phyloP scores from a whole-genome alignment of 495 filamentous ascomycete genomes.

The Cetradonia linearis region DNA sequence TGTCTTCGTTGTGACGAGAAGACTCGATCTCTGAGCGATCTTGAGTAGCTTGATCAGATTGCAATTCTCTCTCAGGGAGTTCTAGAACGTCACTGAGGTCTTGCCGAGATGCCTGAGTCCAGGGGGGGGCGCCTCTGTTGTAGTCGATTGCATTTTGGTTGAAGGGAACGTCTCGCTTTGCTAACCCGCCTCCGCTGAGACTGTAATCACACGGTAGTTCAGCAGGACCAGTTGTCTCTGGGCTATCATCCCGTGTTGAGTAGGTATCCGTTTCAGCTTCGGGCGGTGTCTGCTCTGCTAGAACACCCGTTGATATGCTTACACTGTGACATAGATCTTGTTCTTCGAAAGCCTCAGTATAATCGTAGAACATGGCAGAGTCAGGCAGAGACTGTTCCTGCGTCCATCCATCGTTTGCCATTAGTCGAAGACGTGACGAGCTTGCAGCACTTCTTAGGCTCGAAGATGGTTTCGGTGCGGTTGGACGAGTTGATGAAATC shows the following conservation, averaged over 20 bases:
- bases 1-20: neutral
- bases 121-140: neutral
- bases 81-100: slow-evolving; percentile 16
- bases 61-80: slow-evolving; percentile 12
- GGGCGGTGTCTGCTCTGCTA: slow-evolving; percentile 5
- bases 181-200: neutral
- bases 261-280: slow-evolving; percentile 6
- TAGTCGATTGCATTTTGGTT: neutral
- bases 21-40: neutral
- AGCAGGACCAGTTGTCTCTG: neutral
- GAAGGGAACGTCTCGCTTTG: neutral
- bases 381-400: slow-evolving; percentile 9
- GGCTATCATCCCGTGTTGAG: slow-evolving; percentile 5
- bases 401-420: slow-evolving; percentile 3
- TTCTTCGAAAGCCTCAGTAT: slow-evolving; percentile 25
- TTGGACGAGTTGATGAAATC: slow-evolving; percentile 11
- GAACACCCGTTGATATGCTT: slow-evolving; percentile 10
- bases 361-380: slow-evolving; percentile 27
- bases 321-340: slow-evolving; percentile 9
- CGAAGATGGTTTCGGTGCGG: slow-evolving; percentile 9
- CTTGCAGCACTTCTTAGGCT: slow-evolving; percentile 15
- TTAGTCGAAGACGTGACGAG: slow-evolving; percentile 8
- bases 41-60: neutral
- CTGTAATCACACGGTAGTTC: neutral
- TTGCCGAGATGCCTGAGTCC: slow-evolving; percentile 7